These are phyloP conservation scores for Aspergillus uvarum DNA, from an alignment of 2,329 filamentous ascomycete genomes.

Conservation along the genomic window DNA sequence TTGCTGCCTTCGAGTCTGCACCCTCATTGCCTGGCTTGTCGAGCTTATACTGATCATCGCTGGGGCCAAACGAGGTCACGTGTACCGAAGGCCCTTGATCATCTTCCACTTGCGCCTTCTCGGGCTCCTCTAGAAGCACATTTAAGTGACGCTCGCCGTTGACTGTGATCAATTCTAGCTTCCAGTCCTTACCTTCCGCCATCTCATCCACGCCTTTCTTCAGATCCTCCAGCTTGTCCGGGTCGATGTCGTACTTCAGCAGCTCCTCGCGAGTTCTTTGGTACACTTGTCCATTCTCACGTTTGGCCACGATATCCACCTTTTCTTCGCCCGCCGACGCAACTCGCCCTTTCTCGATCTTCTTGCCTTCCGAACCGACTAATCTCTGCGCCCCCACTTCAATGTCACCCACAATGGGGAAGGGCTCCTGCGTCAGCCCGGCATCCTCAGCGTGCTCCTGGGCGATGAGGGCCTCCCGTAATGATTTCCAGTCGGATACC, in stretches of 20 bases:
- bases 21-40: background rate
- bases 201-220: constrained; percentile 66
- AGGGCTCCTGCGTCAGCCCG: constrained; percentile 22
- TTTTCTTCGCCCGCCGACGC: constrained; percentile 52
- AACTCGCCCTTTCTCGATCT: constrained; percentile 59
- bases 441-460: constrained; percentile 36
- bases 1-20: background rate
- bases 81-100: background rate
- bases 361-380: constrained; percentile 56
- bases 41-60: background rate
- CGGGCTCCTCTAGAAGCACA: constrained; percentile 64
- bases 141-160: constrained; percentile 66
- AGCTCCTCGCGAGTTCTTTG: constrained; percentile 66
- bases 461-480: constrained; percentile 33
- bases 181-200: constrained; percentile 73
- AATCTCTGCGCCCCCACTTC: constrained; percentile 58
- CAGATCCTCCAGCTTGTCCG: constrained; percentile 67
- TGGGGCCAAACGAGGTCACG: background rate
- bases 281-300: constrained; percentile 62
- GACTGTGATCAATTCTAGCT: constrained; percentile 73
- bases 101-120: constrained; percentile 37
- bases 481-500: constrained; percentile 48
- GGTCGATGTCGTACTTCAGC: constrained; percentile 65
- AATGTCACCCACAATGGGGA: constrained; percentile 56
- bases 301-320: constrained; percentile 51